Evolutionary conservation across 1,139 yeast species (phyloP).

Genomic region (Hemisphaericaspora subhashii): DNA sequence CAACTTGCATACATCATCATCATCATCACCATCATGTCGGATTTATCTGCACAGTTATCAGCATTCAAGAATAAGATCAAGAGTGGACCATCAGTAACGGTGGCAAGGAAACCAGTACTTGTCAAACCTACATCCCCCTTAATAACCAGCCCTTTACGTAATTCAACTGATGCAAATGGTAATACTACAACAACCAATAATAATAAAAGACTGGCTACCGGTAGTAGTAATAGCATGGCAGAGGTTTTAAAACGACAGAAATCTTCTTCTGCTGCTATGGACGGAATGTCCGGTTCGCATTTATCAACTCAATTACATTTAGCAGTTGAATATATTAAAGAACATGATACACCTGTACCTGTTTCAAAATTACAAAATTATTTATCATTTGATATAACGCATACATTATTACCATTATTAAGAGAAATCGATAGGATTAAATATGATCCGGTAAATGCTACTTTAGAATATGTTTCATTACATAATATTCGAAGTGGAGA

Average conservation of each 20-base stretch:
- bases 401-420: constrained; percentile 63
- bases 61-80: constrained; percentile 51
- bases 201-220: constrained; percentile 17
- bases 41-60: constrained; percentile 47
- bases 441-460: constrained; percentile 56
- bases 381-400: constrained; percentile 49
- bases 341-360: constrained; percentile 66
- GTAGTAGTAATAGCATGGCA: constrained; percentile 26
- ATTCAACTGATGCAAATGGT: constrained; percentile 6
- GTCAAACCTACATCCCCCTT: constrained; percentile 13
- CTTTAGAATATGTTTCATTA: constrained; percentile 83
- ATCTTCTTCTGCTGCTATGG: constrained; percentile 18
- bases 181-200: constrained; percentile 5
- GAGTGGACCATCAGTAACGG: constrained; percentile 46
- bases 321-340: constrained; percentile 83
- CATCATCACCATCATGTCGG: constrained; percentile 31
- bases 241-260: constrained; percentile 43
- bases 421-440: constrained; percentile 75
- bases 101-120: constrained; percentile 28
- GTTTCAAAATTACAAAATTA: constrained; percentile 61
- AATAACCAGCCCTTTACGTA: constrained; percentile 5
- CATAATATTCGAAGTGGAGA: constrained; percentile 83
- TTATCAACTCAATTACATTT: constrained; percentile 77
- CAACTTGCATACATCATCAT: too few relatives aligned
- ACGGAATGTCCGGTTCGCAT: constrained; percentile 53